A percentile compares a stretch with the other conserved stretches of the same genome.
phyloP scores from a whole-genome alignment of 495 filamentous ascomycete species.

The Friedmanniomyces simplex region DNA sequence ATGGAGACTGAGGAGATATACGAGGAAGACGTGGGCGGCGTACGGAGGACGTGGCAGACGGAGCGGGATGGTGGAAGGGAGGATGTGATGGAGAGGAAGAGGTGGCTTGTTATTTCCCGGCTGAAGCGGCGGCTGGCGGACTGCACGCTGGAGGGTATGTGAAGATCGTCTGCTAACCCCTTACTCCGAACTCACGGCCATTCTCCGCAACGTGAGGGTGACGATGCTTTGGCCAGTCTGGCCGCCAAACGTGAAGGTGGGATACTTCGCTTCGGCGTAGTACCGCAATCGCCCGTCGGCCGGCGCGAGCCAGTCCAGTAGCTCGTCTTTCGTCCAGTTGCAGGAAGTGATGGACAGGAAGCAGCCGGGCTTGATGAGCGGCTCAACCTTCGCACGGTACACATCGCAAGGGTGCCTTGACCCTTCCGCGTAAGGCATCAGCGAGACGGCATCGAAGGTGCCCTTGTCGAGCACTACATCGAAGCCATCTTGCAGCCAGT shows the following conservation, averaged over 20 bases:
- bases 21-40: constrained; percentile 61
- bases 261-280: constrained; percentile 65
- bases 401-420: constrained; percentile 52
- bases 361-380: constrained; percentile 57
- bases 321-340: constrained; percentile 92
- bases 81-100: constrained; percentile 54
- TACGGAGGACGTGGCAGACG: constrained; percentile 53
- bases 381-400: constrained; percentile 56
- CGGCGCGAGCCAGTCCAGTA: constrained; percentile 60
- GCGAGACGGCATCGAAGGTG: constrained; percentile 85
- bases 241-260: constrained; percentile 75
- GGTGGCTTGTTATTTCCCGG: constrained; percentile 68
- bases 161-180: too few relatives aligned
- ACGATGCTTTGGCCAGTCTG: constrained; percentile 75
- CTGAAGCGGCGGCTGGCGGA: constrained; percentile 33
- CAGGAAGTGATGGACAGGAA: constrained; percentile 82
- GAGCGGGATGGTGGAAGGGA: constrained; percentile 49
- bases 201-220: constrained; percentile 61
- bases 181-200: neutral
- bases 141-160: too few relatives aligned
- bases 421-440: constrained; percentile 48
- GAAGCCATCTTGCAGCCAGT: constrained; percentile 44
- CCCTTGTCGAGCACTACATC: constrained; percentile 93
- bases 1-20: constrained; percentile 60
- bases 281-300: constrained; percentile 37